phyloP scores from a whole-genome alignment of 2,329 filamentous ascomycete genomes.

The Trichoderma atrobrunneum region DNA sequence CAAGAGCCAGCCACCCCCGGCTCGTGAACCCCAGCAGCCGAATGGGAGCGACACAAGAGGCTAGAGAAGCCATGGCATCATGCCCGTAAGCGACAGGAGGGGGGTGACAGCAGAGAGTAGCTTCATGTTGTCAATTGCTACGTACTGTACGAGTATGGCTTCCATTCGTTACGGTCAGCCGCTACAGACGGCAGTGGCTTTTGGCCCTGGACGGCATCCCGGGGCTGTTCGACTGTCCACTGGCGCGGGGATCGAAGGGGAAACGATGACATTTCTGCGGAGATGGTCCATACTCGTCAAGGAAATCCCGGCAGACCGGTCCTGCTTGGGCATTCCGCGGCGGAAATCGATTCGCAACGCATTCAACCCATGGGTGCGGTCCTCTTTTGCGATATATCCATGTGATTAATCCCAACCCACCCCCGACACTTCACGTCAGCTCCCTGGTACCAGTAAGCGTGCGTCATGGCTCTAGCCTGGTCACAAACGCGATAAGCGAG shows the following conservation, averaged over 20 bases:
- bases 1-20: conserved; percentile 12
- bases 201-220: neutral
- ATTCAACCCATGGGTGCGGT: neutral
- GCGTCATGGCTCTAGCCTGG: conserved; percentile 10
- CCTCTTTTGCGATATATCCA: neutral
- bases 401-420: conserved; percentile 1
- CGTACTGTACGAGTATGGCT: too few species aligned
- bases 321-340: neutral
- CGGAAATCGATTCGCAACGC: neutral
- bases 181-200: conserved; percentile 12
- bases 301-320: neutral
- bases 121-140: neutral
- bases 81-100: neutral
- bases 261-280: neutral
- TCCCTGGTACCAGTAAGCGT: conserved; percentile 5
- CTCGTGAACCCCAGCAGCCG: conserved; percentile 13
- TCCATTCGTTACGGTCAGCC: conserved; percentile 9
- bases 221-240: neutral
- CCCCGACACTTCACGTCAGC: neutral
- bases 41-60: conserved; percentile 7
- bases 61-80: neutral
- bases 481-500: conserved; percentile 23
- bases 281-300: neutral
- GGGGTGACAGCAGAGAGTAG: conserved; percentile 5
- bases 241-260: neutral